Evolutionary conservation across 306 rosid species (phyloP), one percentile per base, ranked within the genome.

Genomic region (Vachellia pachyceras): DNA sequence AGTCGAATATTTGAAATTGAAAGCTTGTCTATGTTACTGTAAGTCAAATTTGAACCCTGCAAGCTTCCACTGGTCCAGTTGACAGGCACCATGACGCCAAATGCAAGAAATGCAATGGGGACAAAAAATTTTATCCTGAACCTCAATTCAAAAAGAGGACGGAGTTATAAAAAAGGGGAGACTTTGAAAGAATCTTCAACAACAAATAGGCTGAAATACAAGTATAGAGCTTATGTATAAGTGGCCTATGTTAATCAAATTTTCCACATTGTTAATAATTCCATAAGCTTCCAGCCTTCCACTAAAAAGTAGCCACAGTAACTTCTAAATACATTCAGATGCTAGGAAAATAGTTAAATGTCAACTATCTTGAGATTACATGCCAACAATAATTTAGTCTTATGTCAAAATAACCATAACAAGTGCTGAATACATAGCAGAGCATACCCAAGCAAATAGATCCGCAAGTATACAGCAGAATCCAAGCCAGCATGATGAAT

Each of bases 401-500:
- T 55, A 7, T 55, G 63, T 8, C 8, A 55, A 55, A 54, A 55
- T 20, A 20, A 0, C 63, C 33, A 9, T n/a, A 55, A 6, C 33
- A 55, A 22, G 23, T 23, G 65, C 36, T 23, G 36, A 58, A 58
- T 25, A 60, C 61, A 17, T 35, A 67, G 66, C 8, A 10, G 75
- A 80, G 22, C 86, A 69, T 89, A 95, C 99, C 99, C 99, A 18
- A 85, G 85, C 84, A 93, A 86, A 87, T 95, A 95, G 82, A 95
- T 95, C 87, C 99, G 89, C 88, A 95, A 80, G 87, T 91, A 95
- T 37, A 89, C 96, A 42, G 90, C 97, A 73, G 99, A 95, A 81
- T 95, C 99, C 87, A 95, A 85, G 61, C 99, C 99, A 0, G 99
- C 98, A 60, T 95, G 99, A 18, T 90, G 92, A 65, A 95, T 86